Base-by-base conservation (phyloP, 2,329 filamentous ascomycete species). In the Hymenoscyphus occultus region DNA sequence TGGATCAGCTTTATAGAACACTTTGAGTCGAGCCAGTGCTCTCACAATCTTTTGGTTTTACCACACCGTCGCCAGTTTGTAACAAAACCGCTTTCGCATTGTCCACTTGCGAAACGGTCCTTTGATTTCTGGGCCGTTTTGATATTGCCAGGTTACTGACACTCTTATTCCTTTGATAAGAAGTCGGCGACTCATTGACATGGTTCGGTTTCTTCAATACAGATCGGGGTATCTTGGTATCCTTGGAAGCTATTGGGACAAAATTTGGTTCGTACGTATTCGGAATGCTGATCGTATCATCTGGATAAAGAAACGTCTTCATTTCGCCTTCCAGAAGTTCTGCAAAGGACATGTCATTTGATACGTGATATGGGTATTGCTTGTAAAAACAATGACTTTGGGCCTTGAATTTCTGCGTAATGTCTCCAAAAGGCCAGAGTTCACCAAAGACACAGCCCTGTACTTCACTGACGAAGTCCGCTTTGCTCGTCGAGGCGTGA, bases 271-370 rank as follows among this genome's bases (percentile, higher is more conserved):
- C 45, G 22, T 51, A n/a, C 45, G 22, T 51, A 10, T 22, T 51
- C 1, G 45, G 45, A 22, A 12, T n/a, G 22, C 19, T 51, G n/a
- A 51, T 51, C 7, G 7, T 28, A 51, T 51, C 45, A 51, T 51
- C 45, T 22, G 45, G 45, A 51, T 51, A 22, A 51, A 51, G 45
- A 51, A 51, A 51, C 7, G 19, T n/a, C 45, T 51, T 51, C 45
- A 51, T 51, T 51, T 51, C 45, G n/a, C 45, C 45, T 10, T 51
- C 45, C 19, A 51, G 45, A 9, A 51, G 19, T 51, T 51, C 19
- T 51, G 45, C 19, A 22, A 51, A 51, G 22, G 45, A 22, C 45
- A 51, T 51, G 45, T 51, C 45, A 51, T 51, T 51, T n/a, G 45
- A 51, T 4, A 51, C 1, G 12, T 28, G 45, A 51, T 51, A 10